Evolutionary conservation across 140 eudicot genomes (phyloP), one percentile per base, ranked within the genome.

Genomic region (Anethum foeniculum): DNA sequence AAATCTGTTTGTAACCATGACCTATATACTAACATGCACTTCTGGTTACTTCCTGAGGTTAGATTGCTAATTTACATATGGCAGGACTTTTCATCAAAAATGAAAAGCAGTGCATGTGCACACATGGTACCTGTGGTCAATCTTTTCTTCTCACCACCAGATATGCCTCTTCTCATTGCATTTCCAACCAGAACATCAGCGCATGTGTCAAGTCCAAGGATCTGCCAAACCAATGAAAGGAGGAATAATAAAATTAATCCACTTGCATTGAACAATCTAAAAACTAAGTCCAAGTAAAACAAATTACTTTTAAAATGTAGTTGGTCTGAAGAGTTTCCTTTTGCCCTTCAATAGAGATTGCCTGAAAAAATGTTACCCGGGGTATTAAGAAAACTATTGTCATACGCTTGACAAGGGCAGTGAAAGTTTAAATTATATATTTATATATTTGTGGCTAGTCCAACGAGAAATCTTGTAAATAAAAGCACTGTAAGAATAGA

Each of bases 61-160:
- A 65, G n/a, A 25, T 25, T n/a, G 34, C 69, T n/a, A 7, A 65
- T 12, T 7, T 65, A 28, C 36, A 30, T 67, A 32, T 14, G 41
- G 23, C 23, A 67, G 21, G 36, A 30, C 4, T 47, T 67, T 32
- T 44, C 12, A n/a, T 18, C 58, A 3, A 25, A 47, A 27, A 48
- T 27, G 19, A 7, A 47, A 47, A 74, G 14, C 36, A 41, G 8
- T 43, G 58, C 34, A 27, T 75, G 8, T 43, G 58, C 34, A 27
- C 47, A 14, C 5, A 21, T 39, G 32, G 0, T 84, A 89, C 91
- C 88, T 84, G 93, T 85, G 28, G 93, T 89, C 88, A 87, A 78
- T 82, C 93, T 84, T 85, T 89, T 89, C 87, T 87, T 89, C 73
- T 89, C 89, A 80, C 93, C 91, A 79, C 96, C 96, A 65, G 96